phyloP scores from a whole-genome alignment of 1,284 basidiomycete genomes.

The Ustilago shanxiensis region DNA sequence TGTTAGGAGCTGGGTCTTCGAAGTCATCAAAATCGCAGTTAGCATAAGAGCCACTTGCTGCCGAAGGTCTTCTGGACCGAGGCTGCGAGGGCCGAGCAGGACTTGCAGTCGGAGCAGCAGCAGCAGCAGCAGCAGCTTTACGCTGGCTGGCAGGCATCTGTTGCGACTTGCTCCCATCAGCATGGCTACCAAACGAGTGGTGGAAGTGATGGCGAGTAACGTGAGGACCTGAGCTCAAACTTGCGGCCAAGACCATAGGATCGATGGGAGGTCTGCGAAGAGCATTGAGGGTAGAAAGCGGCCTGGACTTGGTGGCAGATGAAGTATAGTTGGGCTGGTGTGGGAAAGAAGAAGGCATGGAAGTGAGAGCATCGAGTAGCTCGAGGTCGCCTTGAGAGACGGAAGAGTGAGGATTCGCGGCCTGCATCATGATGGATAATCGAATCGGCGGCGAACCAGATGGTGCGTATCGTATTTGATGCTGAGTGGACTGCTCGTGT shows the following conservation, averaged over 20 bases:
- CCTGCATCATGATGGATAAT: constrained; percentile 37
- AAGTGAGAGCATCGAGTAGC: constrained; percentile 56
- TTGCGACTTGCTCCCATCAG: constrained; percentile 41
- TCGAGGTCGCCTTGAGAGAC: constrained; percentile 51
- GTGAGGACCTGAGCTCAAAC: constrained; percentile 62
- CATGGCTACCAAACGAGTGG: constrained; percentile 55
- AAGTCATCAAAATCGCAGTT: constrained; percentile 59
- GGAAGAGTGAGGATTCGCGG: constrained; percentile 33
- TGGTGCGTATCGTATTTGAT: no score
- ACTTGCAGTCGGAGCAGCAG: constrained; percentile 3
- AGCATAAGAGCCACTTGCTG: constrained; percentile 53
- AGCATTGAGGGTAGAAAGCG: constrained; percentile 63
- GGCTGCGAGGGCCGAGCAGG: constrained; percentile 5
- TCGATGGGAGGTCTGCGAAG: constrained; percentile 65
- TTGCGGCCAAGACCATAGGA: constrained; percentile 66
- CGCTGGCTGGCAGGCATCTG: constrained; percentile 63
- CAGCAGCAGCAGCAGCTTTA: constrained; percentile 27
- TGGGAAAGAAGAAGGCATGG: constrained; percentile 50
- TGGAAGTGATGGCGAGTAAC: constrained; percentile 68
- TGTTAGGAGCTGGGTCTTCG: constrained; percentile 18
- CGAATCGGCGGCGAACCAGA: no score
- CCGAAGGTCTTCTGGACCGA: constrained; percentile 26
- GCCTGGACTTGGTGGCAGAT: constrained; percentile 25
- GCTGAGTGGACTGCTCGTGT: not conserved
- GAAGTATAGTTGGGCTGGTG: constrained; percentile 27